phyloP scores from a whole-genome alignment of 768 basidiomycete genomes.

The Suillus alpinus region DNA sequence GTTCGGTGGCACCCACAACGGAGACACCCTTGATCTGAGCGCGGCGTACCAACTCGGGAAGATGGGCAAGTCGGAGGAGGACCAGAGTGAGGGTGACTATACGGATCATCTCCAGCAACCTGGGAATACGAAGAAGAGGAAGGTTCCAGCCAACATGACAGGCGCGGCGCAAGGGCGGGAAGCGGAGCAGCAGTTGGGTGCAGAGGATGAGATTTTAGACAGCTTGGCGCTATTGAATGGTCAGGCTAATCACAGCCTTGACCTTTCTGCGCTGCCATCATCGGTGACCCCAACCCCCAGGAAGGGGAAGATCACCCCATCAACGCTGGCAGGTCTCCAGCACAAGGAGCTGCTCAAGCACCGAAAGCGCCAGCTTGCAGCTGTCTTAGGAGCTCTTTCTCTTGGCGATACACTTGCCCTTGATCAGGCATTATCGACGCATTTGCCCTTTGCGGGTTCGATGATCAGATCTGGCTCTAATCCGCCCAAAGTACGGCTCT shows the following conservation, averaged over 20 bases:
- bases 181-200: slow-evolving; percentile 38
- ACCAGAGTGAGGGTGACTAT: slow-evolving; percentile 59
- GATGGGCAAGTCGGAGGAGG: slow-evolving; percentile 44
- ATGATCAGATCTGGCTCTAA: slow-evolving; percentile 32
- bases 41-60: slow-evolving; percentile 23
- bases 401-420: slow-evolving; percentile 69
- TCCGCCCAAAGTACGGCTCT: slow-evolving; percentile 46
- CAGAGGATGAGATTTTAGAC: slow-evolving; percentile 40
- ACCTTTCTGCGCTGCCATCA: slow-evolving; percentile 17
- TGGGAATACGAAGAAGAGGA: slow-evolving; percentile 85
- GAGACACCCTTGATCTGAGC: slow-evolving; percentile 24
- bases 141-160: slow-evolving; percentile 67
- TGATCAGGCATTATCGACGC: slow-evolving; percentile 70
- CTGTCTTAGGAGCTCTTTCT: slow-evolving; percentile 65
- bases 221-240: slow-evolving; percentile 21
- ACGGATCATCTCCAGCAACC: slow-evolving; percentile 70
- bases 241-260: slow-evolving; percentile 24
- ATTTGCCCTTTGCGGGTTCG: slow-evolving; percentile 28
- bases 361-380: slow-evolving; percentile 68
- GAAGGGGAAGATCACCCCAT: slow-evolving; percentile 52
- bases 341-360: slow-evolving; percentile 72
- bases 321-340: slow-evolving; percentile 66
- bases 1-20: slow-evolving; percentile 32
- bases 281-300: slow-evolving; percentile 18
- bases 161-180: slow-evolving; percentile 42